Evolutionary conservation across 306 rosid genomes (phyloP).

Genomic region (Cucurbita moschata): DNA sequence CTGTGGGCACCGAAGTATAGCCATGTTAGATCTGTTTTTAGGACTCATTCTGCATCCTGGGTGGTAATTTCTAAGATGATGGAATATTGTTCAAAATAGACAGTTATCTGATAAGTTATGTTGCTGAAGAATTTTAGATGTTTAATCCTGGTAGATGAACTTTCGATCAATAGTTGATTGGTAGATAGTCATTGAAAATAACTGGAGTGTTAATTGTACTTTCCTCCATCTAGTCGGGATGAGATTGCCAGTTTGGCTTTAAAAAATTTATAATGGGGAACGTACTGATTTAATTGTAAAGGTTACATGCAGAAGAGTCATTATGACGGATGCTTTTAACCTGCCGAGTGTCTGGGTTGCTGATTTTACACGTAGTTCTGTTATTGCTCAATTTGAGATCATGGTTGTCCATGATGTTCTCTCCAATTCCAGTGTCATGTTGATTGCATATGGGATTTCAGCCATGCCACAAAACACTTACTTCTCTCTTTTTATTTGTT

Average conservation of each 20-base stretch:
- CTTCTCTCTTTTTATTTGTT: conserved; percentile 7
- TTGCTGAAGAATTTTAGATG: background rate
- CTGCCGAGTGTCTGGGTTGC: background rate
- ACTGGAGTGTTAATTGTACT: background rate
- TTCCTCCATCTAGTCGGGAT: background rate
- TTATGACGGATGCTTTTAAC: background rate
- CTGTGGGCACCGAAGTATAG: background rate
- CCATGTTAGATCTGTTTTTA: background rate
- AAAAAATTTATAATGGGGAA: background rate
- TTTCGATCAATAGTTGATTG: background rate
- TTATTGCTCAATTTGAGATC: background rate
- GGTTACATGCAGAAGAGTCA: background rate
- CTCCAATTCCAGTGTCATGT: background rate
- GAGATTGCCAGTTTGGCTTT: background rate
- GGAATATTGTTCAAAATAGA: background rate
- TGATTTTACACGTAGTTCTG: background rate
- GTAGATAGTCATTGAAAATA: background rate
- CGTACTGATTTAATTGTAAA: background rate
- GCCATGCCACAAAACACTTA: background rate
- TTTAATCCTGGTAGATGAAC: background rate
- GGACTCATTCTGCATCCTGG: background rate
- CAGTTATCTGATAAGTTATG: background rate
- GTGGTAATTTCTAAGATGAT: background rate
- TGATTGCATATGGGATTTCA: background rate
- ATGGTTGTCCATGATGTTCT: background rate